A percentile compares a stretch with the other conserved stretches of the same genome.
phyloP scores from a whole-genome alignment of 371 early-diverging fungal genomes.

The Lichtheimia ornata region DNA sequence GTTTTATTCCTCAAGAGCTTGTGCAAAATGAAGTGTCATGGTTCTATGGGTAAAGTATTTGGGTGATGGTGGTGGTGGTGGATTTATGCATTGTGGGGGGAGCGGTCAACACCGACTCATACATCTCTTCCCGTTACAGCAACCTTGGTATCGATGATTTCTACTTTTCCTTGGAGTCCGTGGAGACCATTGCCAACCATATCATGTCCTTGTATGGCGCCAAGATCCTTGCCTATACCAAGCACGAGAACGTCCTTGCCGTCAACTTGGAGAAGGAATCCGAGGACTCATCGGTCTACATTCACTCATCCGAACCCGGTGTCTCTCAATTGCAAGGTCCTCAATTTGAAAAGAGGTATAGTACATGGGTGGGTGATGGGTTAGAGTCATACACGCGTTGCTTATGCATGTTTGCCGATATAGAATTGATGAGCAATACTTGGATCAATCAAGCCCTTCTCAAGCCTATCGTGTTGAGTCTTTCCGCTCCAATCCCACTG shows the following conservation, averaged over 20 bases:
- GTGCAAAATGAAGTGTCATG: slow-evolving; percentile 91
- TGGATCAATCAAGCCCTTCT: slow-evolving; percentile 74
- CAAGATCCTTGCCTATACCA: slow-evolving; percentile 89
- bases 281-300: slow-evolving; percentile 92
- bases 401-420: neutral
- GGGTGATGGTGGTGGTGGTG: no score
- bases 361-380: neutral
- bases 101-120: neutral
- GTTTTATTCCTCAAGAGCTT: slow-evolving; percentile 88
- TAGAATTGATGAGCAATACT: slow-evolving; percentile 90
- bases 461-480: slow-evolving; percentile 92
- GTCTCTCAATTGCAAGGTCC: slow-evolving; percentile 87
- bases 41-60: slow-evolving; percentile 87
- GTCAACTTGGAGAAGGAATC: slow-evolving; percentile 92
- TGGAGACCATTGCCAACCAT: slow-evolving; percentile 93
- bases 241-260: slow-evolving; percentile 80
- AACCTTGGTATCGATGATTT: slow-evolving; percentile 97
- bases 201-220: slow-evolving; percentile 95
- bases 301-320: slow-evolving; percentile 95
- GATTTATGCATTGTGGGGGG: neutral
- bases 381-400: neutral
- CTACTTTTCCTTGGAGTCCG: slow-evolving; percentile 92
- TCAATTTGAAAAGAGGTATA: slow-evolving; percentile 82
- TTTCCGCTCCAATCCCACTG: slow-evolving; percentile 92
- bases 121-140: slow-evolving; percentile 35